Percentiles rank a stretch among this genome's conserved stretches.
phyloP scores from a whole-genome alignment of 768 basidiomycete species.

The Coprinopsis sp. region DNA sequence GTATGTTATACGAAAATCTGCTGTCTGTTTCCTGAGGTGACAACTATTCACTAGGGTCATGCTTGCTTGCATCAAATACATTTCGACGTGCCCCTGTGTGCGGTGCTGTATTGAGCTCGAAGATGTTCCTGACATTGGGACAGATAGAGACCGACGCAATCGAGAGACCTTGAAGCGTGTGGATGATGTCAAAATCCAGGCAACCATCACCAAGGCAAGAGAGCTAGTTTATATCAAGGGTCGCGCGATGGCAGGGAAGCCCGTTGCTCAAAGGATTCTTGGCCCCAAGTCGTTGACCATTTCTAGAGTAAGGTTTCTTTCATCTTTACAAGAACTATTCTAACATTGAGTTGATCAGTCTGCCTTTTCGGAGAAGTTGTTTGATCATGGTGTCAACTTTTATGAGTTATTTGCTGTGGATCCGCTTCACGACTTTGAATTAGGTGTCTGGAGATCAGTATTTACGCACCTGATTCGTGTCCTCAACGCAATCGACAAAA shows the following conservation, averaged over 20 bases:
- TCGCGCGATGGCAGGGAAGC: neutral
- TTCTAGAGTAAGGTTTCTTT: neutral
- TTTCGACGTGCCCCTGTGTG: slow-evolving; percentile 23
- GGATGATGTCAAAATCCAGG: neutral
- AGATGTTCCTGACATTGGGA: slow-evolving; percentile 25
- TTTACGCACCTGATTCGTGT: slow-evolving; percentile 33
- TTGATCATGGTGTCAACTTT: slow-evolving; percentile 19
- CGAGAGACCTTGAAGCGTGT: neutral
- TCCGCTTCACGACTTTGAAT: slow-evolving; percentile 36
- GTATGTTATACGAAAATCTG: slow-evolving; percentile 19
- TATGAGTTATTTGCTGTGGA: slow-evolving; percentile 29
- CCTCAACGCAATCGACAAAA: slow-evolving; percentile 17
- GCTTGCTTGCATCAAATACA: slow-evolving; percentile 18
- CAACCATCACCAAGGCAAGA: neutral
- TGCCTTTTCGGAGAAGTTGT: slow-evolving; percentile 23
- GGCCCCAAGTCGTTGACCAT: neutral
- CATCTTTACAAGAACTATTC: too few species aligned
- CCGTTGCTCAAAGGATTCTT: neutral
- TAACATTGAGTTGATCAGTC: slow-evolving; percentile 21
- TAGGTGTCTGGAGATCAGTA: slow-evolving; percentile 34
- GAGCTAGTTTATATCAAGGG: neutral
- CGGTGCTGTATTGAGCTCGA: slow-evolving; percentile 24
- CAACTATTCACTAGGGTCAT: slow-evolving; percentile 18
- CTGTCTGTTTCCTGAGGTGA: neutral
- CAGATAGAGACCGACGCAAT: slow-evolving; percentile 1